Evolutionary conservation across 2,329 filamentous ascomycete species (phyloP).

Genomic region (Ceratocystis lukuohia): DNA sequence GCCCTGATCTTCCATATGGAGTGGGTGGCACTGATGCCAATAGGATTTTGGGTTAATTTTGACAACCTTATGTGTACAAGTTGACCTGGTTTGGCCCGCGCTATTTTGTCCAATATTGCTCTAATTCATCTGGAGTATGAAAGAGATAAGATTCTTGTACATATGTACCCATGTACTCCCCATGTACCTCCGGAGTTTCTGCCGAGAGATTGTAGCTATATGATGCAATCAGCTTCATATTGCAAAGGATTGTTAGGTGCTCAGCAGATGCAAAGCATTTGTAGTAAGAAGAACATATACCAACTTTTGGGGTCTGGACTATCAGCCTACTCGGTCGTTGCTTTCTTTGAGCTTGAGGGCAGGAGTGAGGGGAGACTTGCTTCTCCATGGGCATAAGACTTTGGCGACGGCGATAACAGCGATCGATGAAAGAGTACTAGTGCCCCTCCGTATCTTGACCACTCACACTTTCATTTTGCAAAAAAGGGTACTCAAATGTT

Average conservation of each 20-base stretch:
- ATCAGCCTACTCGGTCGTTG: no score
- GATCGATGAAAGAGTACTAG: neutral
- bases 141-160: neutral
- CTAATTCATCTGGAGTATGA: neutral
- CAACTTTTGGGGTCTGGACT: no score
- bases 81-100: neutral
- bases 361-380: neutral
- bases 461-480: neutral
- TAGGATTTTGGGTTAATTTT: conserved; percentile 3
- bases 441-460: neutral
- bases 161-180: neutral
- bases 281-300: no score
- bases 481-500: no score
- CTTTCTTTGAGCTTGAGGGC: no score
- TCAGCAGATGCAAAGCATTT: no score
- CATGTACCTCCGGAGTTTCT: neutral
- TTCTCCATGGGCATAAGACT: no score
- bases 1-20: neutral
- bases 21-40: neutral
- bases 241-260: no score
- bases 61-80: neutral
- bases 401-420: neutral
- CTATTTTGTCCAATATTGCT: neutral
- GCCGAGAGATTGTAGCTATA: neutral
- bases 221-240: neutral